Evolutionary conservation across 1,284 basidiomycete genomes (phyloP), one percentile per base, ranked within the genome.

Genomic region (Agroathelia rolfsii): DNA sequence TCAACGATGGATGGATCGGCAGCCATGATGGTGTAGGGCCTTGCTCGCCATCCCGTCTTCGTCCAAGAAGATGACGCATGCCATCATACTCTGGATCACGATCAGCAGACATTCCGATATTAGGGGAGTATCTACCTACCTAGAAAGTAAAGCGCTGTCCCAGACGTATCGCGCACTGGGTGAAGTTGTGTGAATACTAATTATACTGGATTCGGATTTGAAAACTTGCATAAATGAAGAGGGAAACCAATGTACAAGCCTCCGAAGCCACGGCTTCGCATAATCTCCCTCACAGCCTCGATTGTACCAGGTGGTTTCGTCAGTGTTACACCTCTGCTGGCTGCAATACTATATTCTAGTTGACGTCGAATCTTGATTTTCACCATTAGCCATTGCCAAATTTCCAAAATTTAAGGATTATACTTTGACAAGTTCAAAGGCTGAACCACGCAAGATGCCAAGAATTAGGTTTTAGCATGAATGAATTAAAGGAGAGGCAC

Each of bases 341-440:
- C 73, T 14, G 89, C 87, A 39, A 97, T 97, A 30, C 87, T 78
- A 49, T 86, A 97, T 58, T 97, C 94, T 31, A 98, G 65, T 50
- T 98, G 93, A 44, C 89, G 66, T 40, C 88, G 79, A 35, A 90
- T 80, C 84, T 88, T 46, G 12, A 35, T 25, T 36, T 19, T 20
- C 26, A 13, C 39, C 28, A 17, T 27, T 22, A 23, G 16, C 24
- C 22, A 21, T n/a, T n/a, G n/a, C n/a, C n/a, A n/a, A n/a, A n/a
- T n/a, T n/a, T n/a, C n/a, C n/a, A n/a, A n/a, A n/a, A n/a, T n/a
- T n/a, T n/a, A n/a, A n/a, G n/a, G n/a, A n/a, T n/a, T n/a, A n/a
- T n/a, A 92, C 89, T 69, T 97, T 96, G 47, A 96, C 89, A 25
- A 97, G 76, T 55, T 96, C 93, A 47, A 97, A 97, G 19, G 93